Evolutionary conservation across 78 protist species (phyloP), one percentile per base, ranked within the genome.

Genomic region (Anaeramoeba ignava): DNA sequence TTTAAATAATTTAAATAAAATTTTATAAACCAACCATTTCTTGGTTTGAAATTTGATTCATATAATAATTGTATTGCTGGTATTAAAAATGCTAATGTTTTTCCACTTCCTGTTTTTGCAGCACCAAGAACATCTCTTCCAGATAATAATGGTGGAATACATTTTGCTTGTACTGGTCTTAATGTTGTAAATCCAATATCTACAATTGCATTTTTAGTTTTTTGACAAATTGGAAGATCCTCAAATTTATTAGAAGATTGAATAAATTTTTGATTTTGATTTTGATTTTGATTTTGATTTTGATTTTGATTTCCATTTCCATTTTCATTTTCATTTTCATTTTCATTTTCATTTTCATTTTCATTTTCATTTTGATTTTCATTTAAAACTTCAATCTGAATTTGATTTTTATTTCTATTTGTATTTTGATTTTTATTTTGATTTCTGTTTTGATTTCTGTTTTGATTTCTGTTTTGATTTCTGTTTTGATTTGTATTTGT

Each of bases 21-120:
- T n/a, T 41, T 31, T 1, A 41, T 41, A 80, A 31, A 80, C 39
- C 3, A 1, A 81, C 85, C 98, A 81, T 91, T 96, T 38, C 93
- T 81, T 38, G 93, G 90, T 84, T 36, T 89, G 38, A 93, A 96
- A 33, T 86, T 39, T 0, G 89, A 81, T 42, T 81, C 82, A 33
- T 78, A 81, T 1, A 95, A 82, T n/a, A 89, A 85, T 88, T 96
- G 98, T 38, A 96, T 84, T 3, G 94, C 88, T 23, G 99, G 98
- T n/a, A 97, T 88, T 40, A 95, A 82, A 87, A 97, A 97, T 40
- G 98, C 96, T 8, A 96, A 85, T 33, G 98, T 96, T 88, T 97
- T 96, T 8, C 99, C 99, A 23, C 94, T 87, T 41, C 99, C 98
- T 0, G 99, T 96, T 81, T 91, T 68, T 27, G 98, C 99, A 42